Evolutionary conservation across 1,284 basidiomycete genomes (phyloP), one percentile per base, ranked within the genome.

Genomic region (Naganishia liquefaciens): DNA sequence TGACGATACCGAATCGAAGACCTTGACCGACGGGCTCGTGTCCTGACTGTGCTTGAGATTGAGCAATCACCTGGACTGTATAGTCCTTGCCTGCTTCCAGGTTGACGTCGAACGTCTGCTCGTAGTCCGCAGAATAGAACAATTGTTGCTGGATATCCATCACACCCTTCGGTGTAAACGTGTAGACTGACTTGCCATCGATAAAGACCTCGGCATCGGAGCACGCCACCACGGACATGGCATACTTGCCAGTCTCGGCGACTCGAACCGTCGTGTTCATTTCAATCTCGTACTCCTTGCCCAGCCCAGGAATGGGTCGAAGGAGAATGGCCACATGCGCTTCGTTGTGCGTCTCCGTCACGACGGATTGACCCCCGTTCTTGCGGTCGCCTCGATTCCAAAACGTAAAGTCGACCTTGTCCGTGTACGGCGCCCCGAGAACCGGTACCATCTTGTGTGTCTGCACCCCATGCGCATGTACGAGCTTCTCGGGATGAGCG

Each of bases 251-350:
- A 28, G 49, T 23, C 42, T 51, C 53, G 19, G 21, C 46, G 6
- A 65, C 57, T 5, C 23, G 37, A 50, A 65, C 33, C 19, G 21
- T 44, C 19, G 64, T 42, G 44, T 52, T 53, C 55, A 65, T 60
- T 50, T 65, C 64, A 39, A 65, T 65, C 27, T 65, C 64, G 50
- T 61, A 65, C 21, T 65, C 64, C 43, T 60, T 44, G 42, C 42
- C 55, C 9, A 65, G 51, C 1, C 64, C 64, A 6, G 49, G 55
- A 27, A 61, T 49, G 2, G 43, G 47, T 7, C 64, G 55, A 39
- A 60, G 50, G 21, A 65, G 25, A 33, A 65, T 53, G 6, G 64
- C 46, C 47, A 61, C 57, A 40, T 61, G 42, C 10, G 64, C 57
- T 39, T 60, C 55, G 10, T 60, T 19, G 37, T 51, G 25, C 25